These are phyloP conservation scores for Balakata baccata DNA, from an alignment of 345 rosid genomes.

Conservation along the genomic window DNA sequence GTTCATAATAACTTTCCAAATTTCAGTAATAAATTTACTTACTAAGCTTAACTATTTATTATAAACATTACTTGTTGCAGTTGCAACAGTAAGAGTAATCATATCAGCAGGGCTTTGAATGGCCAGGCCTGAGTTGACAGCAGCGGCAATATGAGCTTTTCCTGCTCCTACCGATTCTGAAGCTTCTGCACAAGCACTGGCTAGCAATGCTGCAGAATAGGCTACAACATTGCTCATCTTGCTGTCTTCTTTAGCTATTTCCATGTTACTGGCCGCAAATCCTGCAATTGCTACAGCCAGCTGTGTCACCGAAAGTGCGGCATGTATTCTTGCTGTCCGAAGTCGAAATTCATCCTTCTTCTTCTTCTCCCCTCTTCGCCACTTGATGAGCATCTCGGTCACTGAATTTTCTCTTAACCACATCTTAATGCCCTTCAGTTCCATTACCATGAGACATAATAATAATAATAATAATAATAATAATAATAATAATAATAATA, in stretches of 20 bases:
- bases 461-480: too few species aligned
- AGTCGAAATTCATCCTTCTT: conserved; percentile 10
- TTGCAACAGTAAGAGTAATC: conserved; percentile 5
- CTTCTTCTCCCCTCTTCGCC: not conserved
- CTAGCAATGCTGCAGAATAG: conserved; percentile 11
- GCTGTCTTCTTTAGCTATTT: not conserved
- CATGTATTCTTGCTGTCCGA: conserved; percentile 7
- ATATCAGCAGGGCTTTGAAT: conserved; percentile 4
- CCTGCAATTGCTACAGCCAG: conserved; percentile 14
- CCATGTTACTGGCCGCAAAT: not conserved
- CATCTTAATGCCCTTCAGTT: conserved; percentile 10
- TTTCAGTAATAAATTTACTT: not conserved
- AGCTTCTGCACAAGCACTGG: conserved; percentile 15
- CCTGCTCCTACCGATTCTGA: conserved; percentile 6
- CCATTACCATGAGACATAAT: not conserved
- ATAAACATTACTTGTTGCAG: conserved; percentile 15
- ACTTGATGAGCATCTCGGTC: not conserved
- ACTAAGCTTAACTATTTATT: not conserved
- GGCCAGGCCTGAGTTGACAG: conserved; percentile 11
- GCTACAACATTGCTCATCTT: conserved; percentile 1
- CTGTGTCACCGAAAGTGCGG: conserved; percentile 13
- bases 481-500: too few species aligned
- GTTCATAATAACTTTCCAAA: too few species aligned
- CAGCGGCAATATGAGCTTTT: conserved; percentile 3
- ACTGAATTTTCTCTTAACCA: not conserved